A percentile compares a stretch with the other conserved stretches of the same genome.
phyloP scores from a whole-genome alignment of 2,329 filamentous ascomycete species.

The Colletotrichum falcatum region DNA sequence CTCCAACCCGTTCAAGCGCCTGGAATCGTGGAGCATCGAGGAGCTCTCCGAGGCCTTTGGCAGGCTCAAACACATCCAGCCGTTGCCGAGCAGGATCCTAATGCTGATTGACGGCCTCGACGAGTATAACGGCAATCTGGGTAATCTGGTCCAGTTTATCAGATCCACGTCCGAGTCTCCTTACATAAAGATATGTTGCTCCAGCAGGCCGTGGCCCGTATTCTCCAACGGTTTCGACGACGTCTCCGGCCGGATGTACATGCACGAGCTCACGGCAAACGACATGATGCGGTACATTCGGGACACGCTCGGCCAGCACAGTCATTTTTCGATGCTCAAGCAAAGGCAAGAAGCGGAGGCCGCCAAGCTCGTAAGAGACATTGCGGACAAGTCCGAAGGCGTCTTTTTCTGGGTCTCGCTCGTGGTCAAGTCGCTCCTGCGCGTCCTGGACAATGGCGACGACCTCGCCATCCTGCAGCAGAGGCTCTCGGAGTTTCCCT shows the following conservation, averaged over 20 bases:
- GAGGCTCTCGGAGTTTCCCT: constrained; percentile 31
- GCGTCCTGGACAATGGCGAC: constrained; percentile 39
- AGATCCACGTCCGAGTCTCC: constrained; percentile 33
- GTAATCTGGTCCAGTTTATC: constrained; percentile 47
- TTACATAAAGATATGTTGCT: constrained; percentile 50
- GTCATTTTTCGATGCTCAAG: neutral
- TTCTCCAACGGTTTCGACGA: constrained; percentile 46
- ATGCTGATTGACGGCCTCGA: constrained; percentile 51
- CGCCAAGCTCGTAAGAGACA: constrained; percentile 36
- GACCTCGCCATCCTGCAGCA: constrained; percentile 8
- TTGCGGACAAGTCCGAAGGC: constrained; percentile 46
- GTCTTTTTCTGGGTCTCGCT: constrained; percentile 51
- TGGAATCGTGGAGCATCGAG: constrained; percentile 45
- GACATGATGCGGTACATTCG: constrained; percentile 47
- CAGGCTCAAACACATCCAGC: constrained; percentile 21
- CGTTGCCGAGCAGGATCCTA: constrained; percentile 13
- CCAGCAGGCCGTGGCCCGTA: constrained; percentile 49
- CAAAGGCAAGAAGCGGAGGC: neutral
- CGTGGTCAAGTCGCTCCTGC: constrained; percentile 40
- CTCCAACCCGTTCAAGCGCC: neutral
- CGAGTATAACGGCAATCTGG: constrained; percentile 50
- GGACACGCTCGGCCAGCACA: neutral
- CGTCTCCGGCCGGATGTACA: constrained; percentile 35
- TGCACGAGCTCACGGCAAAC: constrained; percentile 45
- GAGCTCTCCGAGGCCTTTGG: constrained; percentile 45